Percentiles rank a stretch among this genome's conserved stretches.
phyloP scores from a whole-genome alignment of 371 early-diverging fungal species.

The Lichtheimia corymbifera region DNA sequence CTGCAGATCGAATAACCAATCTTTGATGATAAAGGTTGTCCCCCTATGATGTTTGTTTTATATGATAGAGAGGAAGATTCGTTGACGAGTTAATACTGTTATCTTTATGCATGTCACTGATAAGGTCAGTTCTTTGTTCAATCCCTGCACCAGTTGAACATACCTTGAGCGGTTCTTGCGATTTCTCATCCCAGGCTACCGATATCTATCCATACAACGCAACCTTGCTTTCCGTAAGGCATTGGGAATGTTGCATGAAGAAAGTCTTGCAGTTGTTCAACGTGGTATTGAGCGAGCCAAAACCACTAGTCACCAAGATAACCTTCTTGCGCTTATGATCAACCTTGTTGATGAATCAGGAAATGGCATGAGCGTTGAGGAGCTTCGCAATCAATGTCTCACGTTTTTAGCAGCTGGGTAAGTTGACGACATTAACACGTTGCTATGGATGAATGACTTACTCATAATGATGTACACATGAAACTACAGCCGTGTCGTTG shows the following conservation, averaged over 20 bases:
- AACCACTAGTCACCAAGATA: background rate
- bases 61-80: too few relatives aligned
- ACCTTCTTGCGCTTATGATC: conserved; percentile 37
- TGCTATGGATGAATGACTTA: background rate
- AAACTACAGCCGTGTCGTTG: conserved; percentile 17
- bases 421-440: background rate
- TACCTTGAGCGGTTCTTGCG: conserved; percentile 31
- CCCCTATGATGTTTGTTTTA: too few relatives aligned
- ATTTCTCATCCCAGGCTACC: conserved; percentile 37
- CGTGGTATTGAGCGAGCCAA: conserved; percentile 34
- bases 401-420: conserved; percentile 46
- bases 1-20: too few relatives aligned
- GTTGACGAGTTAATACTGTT: too few relatives aligned
- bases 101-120: too few relatives aligned
- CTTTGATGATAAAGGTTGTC: too few relatives aligned
- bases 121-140: too few relatives aligned
- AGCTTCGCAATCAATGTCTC: conserved; percentile 25
- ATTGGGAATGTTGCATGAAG: conserved; percentile 31
- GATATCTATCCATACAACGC: conserved; percentile 35
- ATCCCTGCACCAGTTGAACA: too few relatives aligned
- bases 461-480: conserved; percentile 2
- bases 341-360: conserved; percentile 34
- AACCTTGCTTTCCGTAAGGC: conserved; percentile 15
- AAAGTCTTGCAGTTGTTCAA: conserved; percentile 42
- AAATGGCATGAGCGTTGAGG: conserved; percentile 27